A percentile compares a stretch with the other conserved stretches of the same genome.
These are phyloP conservation scores for Quaeritorhiza haematococci DNA, from an alignment of 371 early-diverging fungal species.

Conservation along the genomic window DNA sequence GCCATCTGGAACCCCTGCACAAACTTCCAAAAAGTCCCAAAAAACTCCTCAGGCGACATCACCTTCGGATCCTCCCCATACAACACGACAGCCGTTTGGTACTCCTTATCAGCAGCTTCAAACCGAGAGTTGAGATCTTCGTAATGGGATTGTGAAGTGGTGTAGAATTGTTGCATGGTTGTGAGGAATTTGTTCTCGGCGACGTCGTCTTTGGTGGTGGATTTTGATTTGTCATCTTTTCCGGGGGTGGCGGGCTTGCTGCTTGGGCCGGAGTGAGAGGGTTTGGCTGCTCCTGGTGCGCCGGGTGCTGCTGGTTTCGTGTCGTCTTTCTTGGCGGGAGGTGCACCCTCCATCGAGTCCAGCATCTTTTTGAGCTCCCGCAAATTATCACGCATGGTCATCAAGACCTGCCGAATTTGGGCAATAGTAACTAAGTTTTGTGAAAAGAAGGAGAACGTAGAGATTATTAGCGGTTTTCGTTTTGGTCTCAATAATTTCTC, in stretches of 20 bases:
- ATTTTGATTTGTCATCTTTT: too few species aligned
- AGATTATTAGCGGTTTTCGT: too few species aligned
- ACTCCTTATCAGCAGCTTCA: conserved; percentile 34
- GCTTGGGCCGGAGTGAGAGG: too few species aligned
- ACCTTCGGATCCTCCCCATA: conserved; percentile 37
- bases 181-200: not conserved
- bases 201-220: not conserved
- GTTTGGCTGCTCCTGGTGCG: conserved; percentile 5
- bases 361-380: conserved; percentile 26
- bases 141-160: not conserved
- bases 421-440: conserved; percentile 44
- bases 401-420: conserved; percentile 29
- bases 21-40: conserved; percentile 38
- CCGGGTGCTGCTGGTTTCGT: too few species aligned
- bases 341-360: conserved; percentile 19
- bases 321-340: too few species aligned
- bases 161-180: not conserved
- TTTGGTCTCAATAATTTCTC: too few species aligned
- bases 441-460: too few species aligned
- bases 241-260: too few species aligned
- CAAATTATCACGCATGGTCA: conserved; percentile 32
- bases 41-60: conserved; percentile 37
- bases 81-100: conserved; percentile 20
- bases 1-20: conserved; percentile 21
- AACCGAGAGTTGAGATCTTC: conserved; percentile 11